Conservation (phyloP, 148 eudicot genomes). For the Beta vulgaris region DNA sequence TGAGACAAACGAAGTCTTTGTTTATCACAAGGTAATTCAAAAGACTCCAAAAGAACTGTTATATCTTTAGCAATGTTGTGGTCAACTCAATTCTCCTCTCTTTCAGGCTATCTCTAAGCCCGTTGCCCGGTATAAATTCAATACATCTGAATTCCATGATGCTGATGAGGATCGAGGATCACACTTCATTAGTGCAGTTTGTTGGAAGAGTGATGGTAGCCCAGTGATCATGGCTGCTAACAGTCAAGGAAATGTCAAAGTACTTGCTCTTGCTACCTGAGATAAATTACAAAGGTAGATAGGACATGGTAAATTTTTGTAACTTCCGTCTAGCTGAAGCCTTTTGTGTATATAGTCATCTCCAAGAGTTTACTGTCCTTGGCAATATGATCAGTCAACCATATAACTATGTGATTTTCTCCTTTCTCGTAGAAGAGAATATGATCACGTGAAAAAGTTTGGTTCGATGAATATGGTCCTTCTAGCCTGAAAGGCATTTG, state of each 20-base stretch:
- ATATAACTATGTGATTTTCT: background rate
- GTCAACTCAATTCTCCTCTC: background rate
- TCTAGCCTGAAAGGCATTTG: background rate
- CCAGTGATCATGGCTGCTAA: slow-evolving; percentile 78
- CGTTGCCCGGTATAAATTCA: slow-evolving; percentile 67
- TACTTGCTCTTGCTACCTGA: slow-evolving; percentile 69
- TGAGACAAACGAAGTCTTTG: slow-evolving; percentile 88
- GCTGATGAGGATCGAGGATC: slow-evolving; percentile 56
- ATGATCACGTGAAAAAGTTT: background rate
- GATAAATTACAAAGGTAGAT: slow-evolving; percentile 1
- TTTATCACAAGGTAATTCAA: slow-evolving; percentile 74
- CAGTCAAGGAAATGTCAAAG: slow-evolving; percentile 79
- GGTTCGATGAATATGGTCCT: background rate
- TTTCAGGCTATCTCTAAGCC: slow-evolving; percentile 73
- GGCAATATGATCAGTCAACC: background rate
- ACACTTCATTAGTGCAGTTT: slow-evolving; percentile 77
- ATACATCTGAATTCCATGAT: slow-evolving; percentile 45
- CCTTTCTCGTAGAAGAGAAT: background rate
- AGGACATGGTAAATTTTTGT: background rate
- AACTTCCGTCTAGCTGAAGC: background rate
- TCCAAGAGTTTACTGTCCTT: background rate
- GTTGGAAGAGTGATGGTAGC: slow-evolving; percentile 84
- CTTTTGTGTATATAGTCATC: slow-evolving; percentile 16
- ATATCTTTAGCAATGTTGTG: background rate
- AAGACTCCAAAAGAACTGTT: background rate